These are phyloP conservation scores for Juglanconis oblonga DNA, from an alignment of 2,329 filamentous ascomycete genomes.

Conservation along the genomic window DNA sequence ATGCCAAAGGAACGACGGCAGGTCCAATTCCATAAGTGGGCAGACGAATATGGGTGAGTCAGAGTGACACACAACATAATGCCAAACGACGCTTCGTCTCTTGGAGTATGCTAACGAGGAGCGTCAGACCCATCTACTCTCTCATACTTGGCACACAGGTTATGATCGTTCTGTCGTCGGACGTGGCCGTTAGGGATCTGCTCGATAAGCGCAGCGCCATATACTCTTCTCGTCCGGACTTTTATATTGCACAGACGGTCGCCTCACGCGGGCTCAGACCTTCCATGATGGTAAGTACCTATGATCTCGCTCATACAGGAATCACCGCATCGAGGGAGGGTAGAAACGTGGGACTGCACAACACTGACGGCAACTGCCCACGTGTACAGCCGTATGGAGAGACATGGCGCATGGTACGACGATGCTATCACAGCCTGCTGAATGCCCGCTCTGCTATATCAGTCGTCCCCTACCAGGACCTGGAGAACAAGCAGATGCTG, in stretches of 20 bases:
- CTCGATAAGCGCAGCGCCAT: conserved; percentile 47
- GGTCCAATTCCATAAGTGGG: conserved; percentile 50
- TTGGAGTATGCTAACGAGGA: too few relatives aligned
- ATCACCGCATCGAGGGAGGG: too few relatives aligned
- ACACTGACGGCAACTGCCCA: too few relatives aligned
- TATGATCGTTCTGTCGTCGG: conserved; percentile 44
- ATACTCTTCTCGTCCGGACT: conserved; percentile 43
- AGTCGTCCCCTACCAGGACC: conserved; percentile 53
- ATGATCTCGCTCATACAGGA: too few relatives aligned
- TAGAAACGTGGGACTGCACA: too few relatives aligned
- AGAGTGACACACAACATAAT: too few relatives aligned
- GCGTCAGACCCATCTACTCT: too few relatives aligned
- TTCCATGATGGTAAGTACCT: too few relatives aligned
- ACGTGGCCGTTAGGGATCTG: conserved; percentile 46
- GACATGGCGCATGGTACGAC: conserved; percentile 33
- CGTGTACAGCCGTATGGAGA: conserved; percentile 34
- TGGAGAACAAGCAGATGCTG: conserved; percentile 55
- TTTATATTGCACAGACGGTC: too few relatives aligned
- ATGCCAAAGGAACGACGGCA: conserved; percentile 40
- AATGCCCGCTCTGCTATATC: conserved; percentile 42
- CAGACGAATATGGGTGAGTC: conserved; percentile 47
- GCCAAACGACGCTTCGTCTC: too few relatives aligned
- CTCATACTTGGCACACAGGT: conserved; percentile 47
- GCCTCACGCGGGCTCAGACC: too few relatives aligned
- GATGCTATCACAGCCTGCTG: conserved; percentile 42